These are phyloP conservation scores for Beauveria sp. DNA, from an alignment of 2,329 filamentous ascomycete genomes.

Conservation along the genomic window DNA sequence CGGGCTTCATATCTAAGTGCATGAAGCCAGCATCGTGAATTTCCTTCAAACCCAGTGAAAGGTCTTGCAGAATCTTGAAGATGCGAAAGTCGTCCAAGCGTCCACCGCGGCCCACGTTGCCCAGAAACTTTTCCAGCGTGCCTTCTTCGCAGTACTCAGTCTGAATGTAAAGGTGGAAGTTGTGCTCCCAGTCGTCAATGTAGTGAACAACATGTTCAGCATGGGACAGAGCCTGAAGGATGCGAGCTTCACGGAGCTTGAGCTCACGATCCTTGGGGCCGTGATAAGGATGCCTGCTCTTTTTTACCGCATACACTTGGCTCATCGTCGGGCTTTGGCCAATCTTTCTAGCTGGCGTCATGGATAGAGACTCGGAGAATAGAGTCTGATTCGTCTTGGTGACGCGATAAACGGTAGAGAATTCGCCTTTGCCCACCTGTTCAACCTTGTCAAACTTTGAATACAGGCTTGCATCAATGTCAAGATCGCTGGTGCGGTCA, in stretches of 20 bases:
- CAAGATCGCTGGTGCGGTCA: conserved; percentile 59
- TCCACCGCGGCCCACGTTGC: conserved; percentile 73
- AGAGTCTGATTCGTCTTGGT: conserved; percentile 31
- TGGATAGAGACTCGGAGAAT: conserved; percentile 31
- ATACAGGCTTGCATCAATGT: conserved; percentile 63
- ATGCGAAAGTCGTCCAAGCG: conserved; percentile 94
- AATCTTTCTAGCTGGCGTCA: conserved; percentile 38
- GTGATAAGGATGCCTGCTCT: conserved; percentile 71
- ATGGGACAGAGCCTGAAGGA: conserved; percentile 67
- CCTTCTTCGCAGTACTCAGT: conserved; percentile 96
- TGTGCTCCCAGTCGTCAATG: conserved; percentile 80
- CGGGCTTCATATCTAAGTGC: conserved; percentile 78
- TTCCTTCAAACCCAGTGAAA: conserved; percentile 74
- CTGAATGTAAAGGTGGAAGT: conserved; percentile 86
- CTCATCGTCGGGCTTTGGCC: conserved; percentile 46
- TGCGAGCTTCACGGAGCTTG: conserved; percentile 76
- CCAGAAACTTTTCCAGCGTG: conserved; percentile 77
- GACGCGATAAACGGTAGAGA: conserved; percentile 86
- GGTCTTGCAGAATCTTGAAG: conserved; percentile 92
- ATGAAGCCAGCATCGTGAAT: conserved; percentile 86
- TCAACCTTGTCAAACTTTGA: conserved; percentile 76
- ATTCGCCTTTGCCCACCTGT: conserved; percentile 78
- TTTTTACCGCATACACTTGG: conserved; percentile 86
- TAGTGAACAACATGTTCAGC: conserved; percentile 82
- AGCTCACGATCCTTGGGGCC: conserved; percentile 73